Evolutionary conservation across 2,329 filamentous ascomycete species (phyloP), one percentile per base, ranked within the genome.

Genomic region (Penicillium sp.): DNA sequence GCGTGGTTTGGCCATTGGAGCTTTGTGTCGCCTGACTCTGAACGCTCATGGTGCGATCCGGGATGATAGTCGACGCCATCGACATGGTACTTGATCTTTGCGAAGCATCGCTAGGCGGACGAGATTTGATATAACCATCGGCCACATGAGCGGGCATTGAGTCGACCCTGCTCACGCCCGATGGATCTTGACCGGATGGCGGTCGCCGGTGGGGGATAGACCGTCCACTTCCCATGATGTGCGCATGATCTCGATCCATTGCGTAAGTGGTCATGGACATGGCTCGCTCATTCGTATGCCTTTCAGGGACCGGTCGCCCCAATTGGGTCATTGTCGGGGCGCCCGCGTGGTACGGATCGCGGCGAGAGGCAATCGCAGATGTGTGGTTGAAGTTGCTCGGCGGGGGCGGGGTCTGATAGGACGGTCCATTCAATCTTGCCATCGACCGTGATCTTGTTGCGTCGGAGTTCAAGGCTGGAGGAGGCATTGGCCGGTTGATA

Each of bases 241-340:
- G 91, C 9, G 73, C 69, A 64, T 93, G 85, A 30, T 89, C 74
- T 57, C 86, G 77, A 54, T 94, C 87, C 38, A 84, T 76, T 3
- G 83, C 77, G 53, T 88, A 86, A 7, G 86, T 87, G 4, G 85
- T 93, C 84, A 98, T 84, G 31, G 91, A 95, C 93, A 97, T 97
- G 48, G 93, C 83, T 42, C 93, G 81, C 65, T 97, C 91, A 57
- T 97, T 91, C 40, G 94, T 87, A 47, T 90, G 86, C 38, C 91
- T 82, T 61, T 96, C 90, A 1, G 93, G 93, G 7, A 98, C 89
- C 23, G 93, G 76, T 45, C 93, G 80, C 20, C 93, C 93, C 63
- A 96, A 90, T 7, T 90, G 87, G 2, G 93, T 98, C 33, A 88
- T 94, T 14, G 36, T 39, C 47, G 88, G 83, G 50, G 74, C 48